Percentiles rank a stretch among this genome's conserved stretches.
Evolutionary conservation across 2,329 filamentous ascomycete species (phyloP).

Genomic region (Diaporthe amygdali): DNA sequence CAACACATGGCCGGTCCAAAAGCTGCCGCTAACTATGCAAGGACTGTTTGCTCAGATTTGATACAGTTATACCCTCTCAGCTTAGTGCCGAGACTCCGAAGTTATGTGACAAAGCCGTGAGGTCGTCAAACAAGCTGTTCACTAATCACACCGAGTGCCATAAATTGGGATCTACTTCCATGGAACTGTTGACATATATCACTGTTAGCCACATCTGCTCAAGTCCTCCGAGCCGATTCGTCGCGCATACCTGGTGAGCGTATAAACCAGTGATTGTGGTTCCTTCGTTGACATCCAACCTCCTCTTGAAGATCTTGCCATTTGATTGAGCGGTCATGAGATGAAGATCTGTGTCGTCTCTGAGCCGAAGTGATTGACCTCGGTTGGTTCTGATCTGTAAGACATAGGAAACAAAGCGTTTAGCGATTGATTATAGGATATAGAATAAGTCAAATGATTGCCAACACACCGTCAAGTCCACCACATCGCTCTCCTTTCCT

Average conservation of each 20-base stretch:
- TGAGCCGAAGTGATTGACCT: background rate
- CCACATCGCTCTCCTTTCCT: background rate
- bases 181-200: background rate
- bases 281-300: background rate
- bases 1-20: too few species aligned
- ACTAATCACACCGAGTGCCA: background rate
- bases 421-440: too few species aligned
- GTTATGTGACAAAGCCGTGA: background rate
- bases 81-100: background rate
- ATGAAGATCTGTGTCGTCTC: background rate
- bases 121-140: background rate
- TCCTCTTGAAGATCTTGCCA: background rate
- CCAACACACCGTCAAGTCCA: background rate
- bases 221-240: background rate
- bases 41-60: too few species aligned
- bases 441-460: fast-evolving
- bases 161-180: background rate
- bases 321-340: too few species aligned
- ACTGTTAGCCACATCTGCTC: background rate
- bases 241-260: background rate
- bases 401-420: background rate
- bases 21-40: too few species aligned
- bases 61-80: too few species aligned
- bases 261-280: background rate
- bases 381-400: background rate